These are phyloP conservation scores for Schizonepeta tenuifolia DNA, from an alignment of 257 asterid species.

Conservation along the genomic window DNA sequence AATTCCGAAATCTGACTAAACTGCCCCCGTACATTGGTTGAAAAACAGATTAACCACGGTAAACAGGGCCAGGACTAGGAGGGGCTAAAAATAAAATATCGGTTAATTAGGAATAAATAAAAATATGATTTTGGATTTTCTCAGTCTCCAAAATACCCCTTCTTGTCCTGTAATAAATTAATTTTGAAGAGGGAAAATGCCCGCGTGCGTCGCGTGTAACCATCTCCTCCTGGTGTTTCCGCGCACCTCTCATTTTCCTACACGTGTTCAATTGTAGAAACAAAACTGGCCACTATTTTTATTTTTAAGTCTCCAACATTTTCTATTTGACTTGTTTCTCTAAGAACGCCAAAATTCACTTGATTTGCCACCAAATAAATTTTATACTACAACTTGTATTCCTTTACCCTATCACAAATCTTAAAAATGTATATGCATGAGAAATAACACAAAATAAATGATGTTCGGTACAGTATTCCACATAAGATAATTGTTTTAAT, in stretches of 20 bases:
- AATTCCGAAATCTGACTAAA: background rate
- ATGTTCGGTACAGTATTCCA: too few relatives aligned
- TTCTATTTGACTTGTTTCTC: slow-evolving; percentile 18
- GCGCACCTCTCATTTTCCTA: slow-evolving; percentile 24
- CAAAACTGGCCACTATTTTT: background rate
- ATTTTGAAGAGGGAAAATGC: slow-evolving; percentile 20
- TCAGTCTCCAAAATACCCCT: slow-evolving; percentile 35
- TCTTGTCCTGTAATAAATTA: slow-evolving; percentile 13
- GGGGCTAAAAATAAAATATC: background rate
- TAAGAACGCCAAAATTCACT: too few relatives aligned
- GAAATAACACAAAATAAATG: too few relatives aligned
- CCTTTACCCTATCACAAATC: too few relatives aligned
- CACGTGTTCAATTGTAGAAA: slow-evolving; percentile 17
- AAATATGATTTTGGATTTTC: background rate
- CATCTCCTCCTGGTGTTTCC: background rate
- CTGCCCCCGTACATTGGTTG: slow-evolving; percentile 2
- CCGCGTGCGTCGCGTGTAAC: slow-evolving; percentile 48
- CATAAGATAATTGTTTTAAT: too few relatives aligned
- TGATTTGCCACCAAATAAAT: too few relatives aligned
- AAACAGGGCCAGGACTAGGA: background rate
- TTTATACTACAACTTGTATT: too few relatives aligned
- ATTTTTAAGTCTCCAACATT: background rate
- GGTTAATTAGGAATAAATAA: slow-evolving; percentile 22
- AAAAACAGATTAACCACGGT: slow-evolving; percentile 40
- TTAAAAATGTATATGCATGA: too few relatives aligned